These are phyloP conservation scores for Paracoccidioides brasiliensis DNA, from an alignment of 2,329 filamentous ascomycete species.

Conservation along the genomic window DNA sequence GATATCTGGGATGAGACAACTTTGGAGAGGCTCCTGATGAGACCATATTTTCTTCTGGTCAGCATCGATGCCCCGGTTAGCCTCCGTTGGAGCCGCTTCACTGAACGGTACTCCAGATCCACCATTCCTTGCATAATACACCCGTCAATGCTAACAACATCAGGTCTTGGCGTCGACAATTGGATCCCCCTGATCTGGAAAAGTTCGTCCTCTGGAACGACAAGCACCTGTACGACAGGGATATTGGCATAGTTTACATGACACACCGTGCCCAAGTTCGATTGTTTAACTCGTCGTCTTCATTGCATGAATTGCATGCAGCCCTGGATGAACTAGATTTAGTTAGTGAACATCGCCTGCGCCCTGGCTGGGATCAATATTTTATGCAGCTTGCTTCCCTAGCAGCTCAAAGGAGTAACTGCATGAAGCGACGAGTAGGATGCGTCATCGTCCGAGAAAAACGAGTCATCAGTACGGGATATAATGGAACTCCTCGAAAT, in stretches of 20 bases:
- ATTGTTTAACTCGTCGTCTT: slow-evolving; percentile 70
- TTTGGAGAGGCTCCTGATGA: slow-evolving; percentile 60
- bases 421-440: slow-evolving; percentile 94
- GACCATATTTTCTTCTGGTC: slow-evolving; percentile 87
- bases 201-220: slow-evolving; percentile 55
- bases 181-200: slow-evolving; percentile 41
- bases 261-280: slow-evolving; percentile 72
- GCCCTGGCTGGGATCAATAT: slow-evolving; percentile 91
- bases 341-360: slow-evolving; percentile 61
- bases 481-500: slow-evolving; percentile 91
- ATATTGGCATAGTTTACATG: slow-evolving; percentile 57
- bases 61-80: slow-evolving; percentile 82
- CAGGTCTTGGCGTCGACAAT: slow-evolving; percentile 37
- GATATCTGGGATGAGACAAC: slow-evolving; percentile 61
- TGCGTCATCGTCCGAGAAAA: slow-evolving; percentile 80
- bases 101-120: slow-evolving; percentile 31
- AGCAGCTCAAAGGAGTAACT: slow-evolving; percentile 82
- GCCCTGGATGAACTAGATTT: slow-evolving; percentile 65
- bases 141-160: slow-evolving; percentile 1
- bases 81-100: slow-evolving; percentile 70
- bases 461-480: slow-evolving; percentile 86
- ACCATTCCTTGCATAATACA: slow-evolving; percentile 22
- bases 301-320: slow-evolving; percentile 56
- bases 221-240: slow-evolving; percentile 54
- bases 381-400: slow-evolving; percentile 96